A percentile compares a stretch with the other conserved stretches of the same genome.
Evolutionary conservation across 1,139 yeast genomes (phyloP).

Genomic region (Yarrowia galli): DNA sequence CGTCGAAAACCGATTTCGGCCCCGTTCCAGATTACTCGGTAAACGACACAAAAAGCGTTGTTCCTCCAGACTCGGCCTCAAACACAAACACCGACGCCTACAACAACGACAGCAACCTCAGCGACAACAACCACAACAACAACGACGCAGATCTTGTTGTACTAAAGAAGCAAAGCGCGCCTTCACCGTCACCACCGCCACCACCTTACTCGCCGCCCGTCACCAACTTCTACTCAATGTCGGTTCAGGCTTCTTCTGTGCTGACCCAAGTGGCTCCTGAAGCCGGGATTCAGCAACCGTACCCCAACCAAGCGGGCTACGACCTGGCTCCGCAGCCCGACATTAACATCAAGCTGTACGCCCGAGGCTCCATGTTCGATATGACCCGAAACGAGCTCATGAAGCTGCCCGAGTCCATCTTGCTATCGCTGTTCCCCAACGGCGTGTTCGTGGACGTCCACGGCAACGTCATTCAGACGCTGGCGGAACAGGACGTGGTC

Average conservation of each 20-base stretch:
- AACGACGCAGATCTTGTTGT: slow-evolving; percentile 1
- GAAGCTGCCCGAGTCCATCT: slow-evolving; percentile 88
- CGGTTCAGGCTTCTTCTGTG: slow-evolving; percentile 46
- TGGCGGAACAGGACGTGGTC: slow-evolving; percentile 42
- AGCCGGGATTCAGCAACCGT: slow-evolving; percentile 31
- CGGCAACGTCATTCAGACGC: slow-evolving; percentile 58
- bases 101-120: neutral
- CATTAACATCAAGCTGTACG: slow-evolving; percentile 55
- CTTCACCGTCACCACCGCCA: slow-evolving; percentile 42
- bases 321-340: slow-evolving; percentile 11
- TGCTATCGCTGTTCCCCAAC: slow-evolving; percentile 82
- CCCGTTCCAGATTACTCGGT: slow-evolving; percentile 10
- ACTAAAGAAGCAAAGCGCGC: slow-evolving; percentile 37
- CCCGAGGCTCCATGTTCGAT: slow-evolving; percentile 68
- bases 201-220: slow-evolving; percentile 49
- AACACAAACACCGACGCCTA: neutral
- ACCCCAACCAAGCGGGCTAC: slow-evolving; percentile 12
- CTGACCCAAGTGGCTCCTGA: slow-evolving; percentile 50
- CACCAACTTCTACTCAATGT: slow-evolving; percentile 45
- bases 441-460: slow-evolving; percentile 81
- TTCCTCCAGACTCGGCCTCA: neutral
- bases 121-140: too few relatives aligned
- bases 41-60: neutral
- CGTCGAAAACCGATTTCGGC: slow-evolving; percentile 23
- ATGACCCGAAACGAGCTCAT: slow-evolving; percentile 87